Evolutionary conservation across 306 rosid genomes (phyloP).

Genomic region (Rubus idaeus): DNA sequence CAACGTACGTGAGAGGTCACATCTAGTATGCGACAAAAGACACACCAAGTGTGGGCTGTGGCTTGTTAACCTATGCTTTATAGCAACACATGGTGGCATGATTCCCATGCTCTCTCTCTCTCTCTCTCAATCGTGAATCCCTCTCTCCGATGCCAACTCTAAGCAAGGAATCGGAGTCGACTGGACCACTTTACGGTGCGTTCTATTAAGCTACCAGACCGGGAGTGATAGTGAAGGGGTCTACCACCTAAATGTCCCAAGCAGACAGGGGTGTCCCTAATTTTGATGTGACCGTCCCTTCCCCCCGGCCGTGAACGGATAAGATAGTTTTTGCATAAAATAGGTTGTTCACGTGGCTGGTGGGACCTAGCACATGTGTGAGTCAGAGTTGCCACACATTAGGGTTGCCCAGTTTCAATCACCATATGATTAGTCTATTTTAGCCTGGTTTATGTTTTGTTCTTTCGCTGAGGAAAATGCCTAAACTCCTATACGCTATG

Average conservation of each 20-base stretch:
- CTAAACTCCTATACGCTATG: no score
- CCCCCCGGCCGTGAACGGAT: constrained; percentile 38
- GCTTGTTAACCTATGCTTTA: constrained; percentile 2
- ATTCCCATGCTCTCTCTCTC: constrained; percentile 9
- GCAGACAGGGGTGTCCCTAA: no score
- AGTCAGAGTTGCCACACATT: background rate
- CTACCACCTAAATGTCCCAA: background rate
- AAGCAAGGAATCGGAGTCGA: background rate
- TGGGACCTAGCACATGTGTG: constrained; percentile 39
- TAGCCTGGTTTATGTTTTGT: background rate
- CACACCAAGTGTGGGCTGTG: background rate
- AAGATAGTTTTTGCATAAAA: constrained; percentile 26
- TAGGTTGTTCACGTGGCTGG: constrained; percentile 43
- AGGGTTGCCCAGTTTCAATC: background rate
- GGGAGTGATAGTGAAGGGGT: background rate
- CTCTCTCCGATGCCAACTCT: background rate
- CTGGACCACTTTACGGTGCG: background rate
- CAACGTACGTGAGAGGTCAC: no score
- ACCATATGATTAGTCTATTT: constrained; percentile 9
- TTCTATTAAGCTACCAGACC: background rate
- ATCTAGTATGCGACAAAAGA: background rate
- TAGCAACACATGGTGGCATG: background rate
- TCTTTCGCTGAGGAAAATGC: background rate
- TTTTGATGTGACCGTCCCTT: constrained; percentile 28
- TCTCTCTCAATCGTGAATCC: background rate